phyloP scores from a whole-genome alignment of 2,329 filamentous ascomycete genomes.

The Fusarium neocosmosporiellum region DNA sequence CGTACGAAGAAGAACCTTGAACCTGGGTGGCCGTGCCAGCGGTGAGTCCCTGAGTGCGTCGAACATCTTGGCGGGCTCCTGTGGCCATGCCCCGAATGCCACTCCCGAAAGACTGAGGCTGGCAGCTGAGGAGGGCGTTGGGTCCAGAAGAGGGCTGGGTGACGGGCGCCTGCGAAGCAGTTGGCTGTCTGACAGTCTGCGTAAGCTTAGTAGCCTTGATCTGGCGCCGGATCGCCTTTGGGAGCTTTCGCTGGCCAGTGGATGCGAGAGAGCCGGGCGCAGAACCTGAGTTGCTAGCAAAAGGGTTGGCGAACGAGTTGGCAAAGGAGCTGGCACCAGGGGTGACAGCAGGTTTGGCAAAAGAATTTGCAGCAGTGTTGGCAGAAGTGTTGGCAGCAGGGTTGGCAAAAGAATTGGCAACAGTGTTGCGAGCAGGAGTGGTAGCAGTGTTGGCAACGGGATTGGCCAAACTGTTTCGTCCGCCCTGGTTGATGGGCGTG shows the following conservation, averaged over 20 bases:
- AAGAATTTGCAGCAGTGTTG: too few relatives aligned
- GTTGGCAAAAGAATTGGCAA: neutral
- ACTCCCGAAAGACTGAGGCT: neutral
- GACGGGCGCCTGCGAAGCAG: neutral
- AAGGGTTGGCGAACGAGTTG: neutral
- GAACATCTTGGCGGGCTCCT: neutral
- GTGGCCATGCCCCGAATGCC: slow-evolving; percentile 2
- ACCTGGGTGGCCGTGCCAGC: neutral
- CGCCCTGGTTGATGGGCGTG: neutral
- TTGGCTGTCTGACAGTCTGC: neutral
- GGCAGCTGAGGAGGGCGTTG: neutral
- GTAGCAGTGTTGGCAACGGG: neutral
- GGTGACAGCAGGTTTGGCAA: neutral
- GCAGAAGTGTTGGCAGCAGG: neutral
- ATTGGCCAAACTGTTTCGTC: neutral
- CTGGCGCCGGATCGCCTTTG: neutral
- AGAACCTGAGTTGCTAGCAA: neutral
- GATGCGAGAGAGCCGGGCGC: neutral
- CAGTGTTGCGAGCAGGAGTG: neutral
- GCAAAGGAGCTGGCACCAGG: neutral
- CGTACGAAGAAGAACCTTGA: neutral
- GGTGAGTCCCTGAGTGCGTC: neutral
- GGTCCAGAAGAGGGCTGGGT: neutral
- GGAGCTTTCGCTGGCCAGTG: neutral
- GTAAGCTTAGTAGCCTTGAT: neutral